Evolutionary conservation across 2,329 filamentous ascomycete genomes (phyloP).

Genomic region (Dichotomopilus funicola): DNA sequence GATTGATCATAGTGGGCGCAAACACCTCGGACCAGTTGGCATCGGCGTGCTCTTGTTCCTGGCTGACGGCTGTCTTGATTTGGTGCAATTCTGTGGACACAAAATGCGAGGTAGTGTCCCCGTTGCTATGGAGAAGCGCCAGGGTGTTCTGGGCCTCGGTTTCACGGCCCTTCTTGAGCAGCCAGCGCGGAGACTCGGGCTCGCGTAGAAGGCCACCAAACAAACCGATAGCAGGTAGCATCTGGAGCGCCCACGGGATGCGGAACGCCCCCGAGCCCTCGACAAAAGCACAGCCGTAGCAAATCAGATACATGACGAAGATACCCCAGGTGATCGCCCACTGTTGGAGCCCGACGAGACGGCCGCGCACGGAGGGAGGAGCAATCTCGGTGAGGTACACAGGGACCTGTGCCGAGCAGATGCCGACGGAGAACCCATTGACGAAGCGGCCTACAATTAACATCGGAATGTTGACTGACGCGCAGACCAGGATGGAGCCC

Average conservation of each 20-base stretch:
- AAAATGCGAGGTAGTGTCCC: conserved; percentile 57
- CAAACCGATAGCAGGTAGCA: conserved; percentile 38
- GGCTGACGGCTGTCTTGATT: conserved; percentile 66
- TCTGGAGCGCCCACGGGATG: conserved; percentile 43
- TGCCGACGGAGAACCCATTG: conserved; percentile 65
- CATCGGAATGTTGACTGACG: conserved; percentile 45
- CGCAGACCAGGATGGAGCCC: conserved; percentile 41
- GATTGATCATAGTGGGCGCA: conserved; percentile 66
- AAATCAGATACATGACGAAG: conserved; percentile 42
- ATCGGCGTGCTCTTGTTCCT: conserved; percentile 63
- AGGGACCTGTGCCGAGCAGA: conserved; percentile 65
- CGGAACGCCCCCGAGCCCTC: conserved; percentile 42
- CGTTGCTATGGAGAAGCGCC: conserved; percentile 55
- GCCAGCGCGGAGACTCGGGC: conserved; percentile 46
- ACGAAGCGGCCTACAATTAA: conserved; percentile 63
- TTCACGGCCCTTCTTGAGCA: conserved; percentile 43
- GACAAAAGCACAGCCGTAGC: conserved; percentile 41
- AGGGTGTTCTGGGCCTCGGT: conserved; percentile 43
- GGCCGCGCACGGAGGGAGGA: conserved; percentile 40
- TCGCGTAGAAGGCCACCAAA: conserved; percentile 37
- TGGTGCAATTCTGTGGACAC: conserved; percentile 63
- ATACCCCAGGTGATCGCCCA: conserved; percentile 43
- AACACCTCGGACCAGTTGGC: conserved; percentile 68
- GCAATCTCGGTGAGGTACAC: conserved; percentile 63
- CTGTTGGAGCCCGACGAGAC: conserved; percentile 40